phyloP scores from a whole-genome alignment of 345 rosid genomes.

The Rhodamnia argentea region DNA sequence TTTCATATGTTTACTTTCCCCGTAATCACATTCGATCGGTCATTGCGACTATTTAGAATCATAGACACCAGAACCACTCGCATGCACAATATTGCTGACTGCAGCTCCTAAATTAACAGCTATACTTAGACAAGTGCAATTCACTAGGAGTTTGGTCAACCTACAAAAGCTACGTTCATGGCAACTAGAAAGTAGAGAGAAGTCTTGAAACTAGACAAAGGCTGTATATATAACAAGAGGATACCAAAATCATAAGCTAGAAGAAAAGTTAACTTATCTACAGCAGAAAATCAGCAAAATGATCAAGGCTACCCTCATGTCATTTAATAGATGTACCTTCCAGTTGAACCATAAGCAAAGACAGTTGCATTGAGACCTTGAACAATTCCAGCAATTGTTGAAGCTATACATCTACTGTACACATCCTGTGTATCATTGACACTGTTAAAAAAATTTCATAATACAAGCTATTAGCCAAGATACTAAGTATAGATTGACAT shows the following conservation, averaged over 20 bases:
- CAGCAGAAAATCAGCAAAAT: neutral
- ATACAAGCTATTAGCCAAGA: neutral
- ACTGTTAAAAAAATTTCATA: neutral
- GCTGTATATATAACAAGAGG: neutral
- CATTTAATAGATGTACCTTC: conserved; percentile 44
- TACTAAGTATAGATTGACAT: neutral
- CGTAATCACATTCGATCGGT: too few relatives aligned
- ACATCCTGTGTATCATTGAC: conserved; percentile 42
- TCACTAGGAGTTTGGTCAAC: neutral
- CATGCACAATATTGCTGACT: neutral
- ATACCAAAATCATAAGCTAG: neutral
- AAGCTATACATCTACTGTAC: conserved; percentile 48
- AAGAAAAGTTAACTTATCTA: neutral
- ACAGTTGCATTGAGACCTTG: conserved; percentile 92
- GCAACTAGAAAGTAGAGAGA: neutral
- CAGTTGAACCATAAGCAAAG: conserved; percentile 96
- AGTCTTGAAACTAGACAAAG: neutral
- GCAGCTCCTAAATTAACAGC: neutral
- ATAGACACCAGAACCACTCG: too few relatives aligned
- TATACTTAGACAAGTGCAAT: neutral
- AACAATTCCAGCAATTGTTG: conserved; percentile 73
- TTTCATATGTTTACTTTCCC: too few relatives aligned
- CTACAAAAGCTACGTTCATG: neutral
- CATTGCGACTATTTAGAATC: too few relatives aligned
- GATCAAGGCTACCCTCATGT: neutral